Evolutionary conservation across 164 flowering plant genomes (phyloP), one percentile per base, ranked within the genome.

Genomic region (Annona squamosa): DNA sequence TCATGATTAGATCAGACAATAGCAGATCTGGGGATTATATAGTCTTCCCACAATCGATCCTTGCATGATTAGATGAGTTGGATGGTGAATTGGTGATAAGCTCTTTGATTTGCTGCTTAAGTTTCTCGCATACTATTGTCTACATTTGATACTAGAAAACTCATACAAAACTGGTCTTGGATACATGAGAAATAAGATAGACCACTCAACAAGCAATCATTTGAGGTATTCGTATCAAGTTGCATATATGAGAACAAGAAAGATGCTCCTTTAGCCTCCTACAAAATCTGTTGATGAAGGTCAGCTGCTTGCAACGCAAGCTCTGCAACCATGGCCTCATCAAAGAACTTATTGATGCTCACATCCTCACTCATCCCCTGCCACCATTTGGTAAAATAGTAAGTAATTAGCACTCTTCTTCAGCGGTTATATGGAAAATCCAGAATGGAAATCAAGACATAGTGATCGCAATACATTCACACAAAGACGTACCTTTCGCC

Each of bases 331-430:
- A 93, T 94, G 7, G 98, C 97, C 80, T 96, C 99, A 63, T 96
- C 99, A 17, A 93, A 96, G 86, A 93, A 93, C 79, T 92, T 96
- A 82, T 87, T 93, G 77, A 89, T 91, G 88, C 96, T 92, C 70
- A 94, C 99, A 75, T 96, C 98, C 77, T 96, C 98, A 44, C 97
- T 92, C 98, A 96, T 96, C 46, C 98, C 99, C 99, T 95, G 86
- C 56, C 48, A 82, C 67, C 72, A n/a, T 5, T 64, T 47, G 68
- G 69, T 42, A 5, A 73, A 12, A 69, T 18, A 17, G n/a, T 19
- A 1, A 52, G 62, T 12, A 16, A 62, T 61, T 46, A n/a, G 56
- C 43, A 17, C 7, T 46, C 5, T 42, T 71, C 68, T 42, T 41
- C 4, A 63, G n/a, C 13, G 9, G 37, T 26, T 26, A 42, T 2